These are phyloP conservation scores for Crinitomyces ghanaensis DNA, from an alignment of 805 yeast species.

Conservation along the genomic window DNA sequence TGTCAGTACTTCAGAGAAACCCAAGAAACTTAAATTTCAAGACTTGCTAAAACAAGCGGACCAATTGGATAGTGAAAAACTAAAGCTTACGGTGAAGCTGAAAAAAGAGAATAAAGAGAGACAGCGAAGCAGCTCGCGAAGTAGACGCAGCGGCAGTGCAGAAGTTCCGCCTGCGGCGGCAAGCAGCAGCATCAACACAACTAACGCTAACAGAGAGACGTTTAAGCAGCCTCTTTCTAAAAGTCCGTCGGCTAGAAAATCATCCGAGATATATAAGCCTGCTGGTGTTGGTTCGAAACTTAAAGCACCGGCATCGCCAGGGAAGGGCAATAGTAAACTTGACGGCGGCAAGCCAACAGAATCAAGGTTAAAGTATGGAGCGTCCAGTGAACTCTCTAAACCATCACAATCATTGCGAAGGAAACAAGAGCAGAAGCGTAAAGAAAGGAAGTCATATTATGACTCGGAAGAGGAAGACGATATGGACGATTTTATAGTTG, in stretches of 20 bases:
- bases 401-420: not conserved
- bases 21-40: constrained; percentile 41
- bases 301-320: too few species aligned
- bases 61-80: constrained; percentile 40
- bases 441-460: not conserved
- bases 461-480: constrained; percentile 34
- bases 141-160: too few species aligned
- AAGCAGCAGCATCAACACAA: too few species aligned
- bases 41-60: constrained; percentile 64
- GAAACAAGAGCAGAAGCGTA: not conserved
- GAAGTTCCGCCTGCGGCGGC: too few species aligned
- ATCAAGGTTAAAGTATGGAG: constrained; percentile 1
- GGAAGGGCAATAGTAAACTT: too few species aligned
- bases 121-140: too few species aligned
- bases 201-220: too few species aligned
- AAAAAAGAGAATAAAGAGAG: constrained; percentile 10
- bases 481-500: constrained; percentile 47
- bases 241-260: too few species aligned
- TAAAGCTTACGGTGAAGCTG: constrained; percentile 32
- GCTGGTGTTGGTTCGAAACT: too few species aligned
- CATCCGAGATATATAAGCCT: too few species aligned
- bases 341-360: constrained; percentile 2
- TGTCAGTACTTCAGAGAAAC: constrained; percentile 4
- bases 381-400: not conserved
- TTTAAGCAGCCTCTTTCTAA: too few species aligned